Base-by-base conservation (phyloP, 108 stramenopile genomes). In the Fragilaria crotonensis region DNA sequence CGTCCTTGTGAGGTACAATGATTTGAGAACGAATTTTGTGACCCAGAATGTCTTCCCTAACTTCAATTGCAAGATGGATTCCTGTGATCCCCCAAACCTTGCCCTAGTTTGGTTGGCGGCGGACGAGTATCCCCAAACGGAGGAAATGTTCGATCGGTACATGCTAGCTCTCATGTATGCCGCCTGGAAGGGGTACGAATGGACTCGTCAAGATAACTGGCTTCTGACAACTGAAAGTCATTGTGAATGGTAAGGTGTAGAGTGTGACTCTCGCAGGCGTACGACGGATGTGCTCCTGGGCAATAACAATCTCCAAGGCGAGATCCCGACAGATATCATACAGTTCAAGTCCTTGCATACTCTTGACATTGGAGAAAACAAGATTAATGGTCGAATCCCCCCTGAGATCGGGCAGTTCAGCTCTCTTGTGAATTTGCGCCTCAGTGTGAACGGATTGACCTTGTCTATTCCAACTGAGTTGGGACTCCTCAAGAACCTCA, bases 401-500 rank as follows among this genome's bases (percentile, higher is more conserved):
- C 36, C 11, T 41, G 36, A 41, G 14, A 41, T 41, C 7, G 21
- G n/a, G n/a, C 20, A 31, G 1, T 67, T 68, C 3, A 26, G 67
- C 64, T 52, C 59, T 72, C 14, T 41, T 7, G 11, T 11, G 14
- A 41, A 41, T 41, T 14, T 41, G 7, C 36, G 36, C 7, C 36
- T 41, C 36, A 41, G 14, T 41, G 11, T 7, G 14, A 64, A 79
- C 52, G 41, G 69, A 70, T 17, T 41, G 46, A 54, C 60, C 59
- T 17, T 73, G 63, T 23, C 71, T 66, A 17, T 68, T 49, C 54
- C 54, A 56, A 56, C 29, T 7, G 30, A 56, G 54, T 3, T 56
- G 31, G 54, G 54, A 30, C 22, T 56, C 3, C 3, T 56, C 30
- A 56, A 30, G 2, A 30, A 4, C 32, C n/a, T 56, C 19, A 22